Conservation (phyloP, 1,139 yeast genomes). For the Suhomyces choctaworum region DNA sequence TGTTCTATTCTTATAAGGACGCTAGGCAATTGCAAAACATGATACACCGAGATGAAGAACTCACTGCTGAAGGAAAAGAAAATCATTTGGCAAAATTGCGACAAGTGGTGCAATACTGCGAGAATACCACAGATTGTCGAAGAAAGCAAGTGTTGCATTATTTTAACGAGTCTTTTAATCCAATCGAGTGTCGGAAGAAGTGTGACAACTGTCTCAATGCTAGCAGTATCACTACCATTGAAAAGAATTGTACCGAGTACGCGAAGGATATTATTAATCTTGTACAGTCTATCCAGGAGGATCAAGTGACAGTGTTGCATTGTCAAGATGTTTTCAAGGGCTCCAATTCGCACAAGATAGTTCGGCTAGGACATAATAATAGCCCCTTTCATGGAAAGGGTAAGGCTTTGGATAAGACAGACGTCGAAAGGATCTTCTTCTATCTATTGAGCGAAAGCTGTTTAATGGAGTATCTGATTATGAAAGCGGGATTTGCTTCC, state of each 20-base stretch:
- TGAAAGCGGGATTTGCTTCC: slow-evolving; percentile 80
- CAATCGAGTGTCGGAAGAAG: slow-evolving; percentile 61
- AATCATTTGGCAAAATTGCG: slow-evolving; percentile 76
- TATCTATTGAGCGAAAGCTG: slow-evolving; percentile 69
- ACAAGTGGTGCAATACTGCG: slow-evolving; percentile 90
- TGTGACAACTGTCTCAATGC: slow-evolving; percentile 81
- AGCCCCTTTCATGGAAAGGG: slow-evolving; percentile 72
- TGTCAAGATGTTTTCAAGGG: slow-evolving; percentile 88
- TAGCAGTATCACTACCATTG: slow-evolving; percentile 44
- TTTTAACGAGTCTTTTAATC: slow-evolving; percentile 80
- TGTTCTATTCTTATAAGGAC: slow-evolving; percentile 79
- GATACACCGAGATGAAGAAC: slow-evolving; percentile 74
- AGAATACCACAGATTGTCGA: slow-evolving; percentile 86
- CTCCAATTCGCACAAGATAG: slow-evolving; percentile 60
- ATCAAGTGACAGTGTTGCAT: slow-evolving; percentile 71
- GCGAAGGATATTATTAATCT: slow-evolving; percentile 62
- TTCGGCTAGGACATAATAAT: slow-evolving; percentile 60
- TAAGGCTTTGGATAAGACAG: slow-evolving; percentile 58
- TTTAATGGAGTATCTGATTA: slow-evolving; percentile 68
- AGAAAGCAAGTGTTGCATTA: slow-evolving; percentile 85
- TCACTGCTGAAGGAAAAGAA: slow-evolving; percentile 65
- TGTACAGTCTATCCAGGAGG: slow-evolving; percentile 55
- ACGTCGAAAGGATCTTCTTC: slow-evolving; percentile 79
- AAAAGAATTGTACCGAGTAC: slow-evolving; percentile 66
- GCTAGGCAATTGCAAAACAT: slow-evolving; percentile 70